Conservation (phyloP, 192 early-diverging fungal genomes). For the Coemansia sp. region DNA sequence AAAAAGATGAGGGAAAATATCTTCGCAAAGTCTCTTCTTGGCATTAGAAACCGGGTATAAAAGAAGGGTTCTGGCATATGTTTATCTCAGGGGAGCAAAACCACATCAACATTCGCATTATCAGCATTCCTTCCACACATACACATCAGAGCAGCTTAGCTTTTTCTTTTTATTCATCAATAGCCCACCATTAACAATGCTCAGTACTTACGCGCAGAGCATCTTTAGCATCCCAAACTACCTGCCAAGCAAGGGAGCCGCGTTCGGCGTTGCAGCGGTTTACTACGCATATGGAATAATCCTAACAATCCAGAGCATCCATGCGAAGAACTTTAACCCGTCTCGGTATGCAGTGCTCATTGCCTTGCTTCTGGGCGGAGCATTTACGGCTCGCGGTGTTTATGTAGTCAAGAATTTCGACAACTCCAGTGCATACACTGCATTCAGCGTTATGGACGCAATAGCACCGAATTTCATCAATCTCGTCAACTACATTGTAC, state of each 20-base stretch:
- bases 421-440: neutral
- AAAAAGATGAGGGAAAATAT: too few species aligned
- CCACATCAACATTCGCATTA: too few species aligned
- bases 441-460: conserved; percentile 12
- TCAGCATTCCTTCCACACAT: too few species aligned
- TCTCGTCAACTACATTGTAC: conserved; percentile 16
- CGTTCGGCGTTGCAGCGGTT: conserved; percentile 9
- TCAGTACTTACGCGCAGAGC: neutral
- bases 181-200: neutral
- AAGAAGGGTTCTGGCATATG: too few species aligned
- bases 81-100: too few species aligned
- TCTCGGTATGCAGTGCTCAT: conserved; percentile 6
- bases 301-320: conserved; percentile 1
- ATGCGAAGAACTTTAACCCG: conserved; percentile 2
- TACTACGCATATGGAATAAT: conserved; percentile 6
- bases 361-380: conserved; percentile 15
- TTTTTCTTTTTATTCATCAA: too few species aligned
- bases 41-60: too few species aligned
- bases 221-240: conserved; percentile 12
- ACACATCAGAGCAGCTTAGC: too few species aligned
- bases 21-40: too few species aligned
- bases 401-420: neutral
- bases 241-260: conserved; percentile 14
- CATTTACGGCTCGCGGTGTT: conserved; percentile 15
- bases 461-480: conserved; percentile 17